Evolutionary conservation across 495 filamentous ascomycete genomes (phyloP).

Genomic region (Neurospora sp.): DNA sequence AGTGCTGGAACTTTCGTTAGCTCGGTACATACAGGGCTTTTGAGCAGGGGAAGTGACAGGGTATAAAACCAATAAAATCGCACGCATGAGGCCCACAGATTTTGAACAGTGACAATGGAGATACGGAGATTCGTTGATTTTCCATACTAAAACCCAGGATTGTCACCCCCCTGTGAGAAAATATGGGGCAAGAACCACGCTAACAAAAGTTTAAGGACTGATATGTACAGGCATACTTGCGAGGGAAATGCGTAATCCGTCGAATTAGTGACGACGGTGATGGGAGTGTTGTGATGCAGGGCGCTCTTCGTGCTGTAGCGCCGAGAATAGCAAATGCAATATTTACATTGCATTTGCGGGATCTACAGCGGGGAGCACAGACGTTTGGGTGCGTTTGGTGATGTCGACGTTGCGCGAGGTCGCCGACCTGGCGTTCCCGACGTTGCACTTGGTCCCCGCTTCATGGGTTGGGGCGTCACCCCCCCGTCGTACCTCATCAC

Average conservation of each 20-base stretch:
- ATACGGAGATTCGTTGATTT: too few species aligned
- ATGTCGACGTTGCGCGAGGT: slow-evolving; percentile 9
- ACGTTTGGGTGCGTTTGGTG: slow-evolving; percentile 1
- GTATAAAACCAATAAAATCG: too few species aligned
- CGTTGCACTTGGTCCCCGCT: background rate
- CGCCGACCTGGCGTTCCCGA: slow-evolving; percentile 13
- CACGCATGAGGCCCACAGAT: too few species aligned
- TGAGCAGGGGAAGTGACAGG: too few species aligned
- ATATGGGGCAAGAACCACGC: too few species aligned
- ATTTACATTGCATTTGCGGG: slow-evolving; percentile 5
- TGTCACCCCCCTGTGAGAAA: too few species aligned
- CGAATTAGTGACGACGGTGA: background rate
- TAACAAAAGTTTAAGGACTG: too few species aligned
- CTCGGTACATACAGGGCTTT: too few species aligned
- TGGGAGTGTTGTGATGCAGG: background rate
- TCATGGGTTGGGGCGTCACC: background rate
- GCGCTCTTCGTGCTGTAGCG: background rate
- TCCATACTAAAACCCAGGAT: too few species aligned
- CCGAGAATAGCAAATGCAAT: background rate
- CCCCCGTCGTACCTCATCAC: background rate
- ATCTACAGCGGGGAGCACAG: slow-evolving; percentile 11
- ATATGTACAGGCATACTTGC: background rate
- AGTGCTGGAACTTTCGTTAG: too few species aligned
- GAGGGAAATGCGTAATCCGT: background rate
- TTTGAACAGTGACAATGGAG: too few species aligned